phyloP scores from a whole-genome alignment of 345 rosid genomes.

The Limnanthes douglasii region DNA sequence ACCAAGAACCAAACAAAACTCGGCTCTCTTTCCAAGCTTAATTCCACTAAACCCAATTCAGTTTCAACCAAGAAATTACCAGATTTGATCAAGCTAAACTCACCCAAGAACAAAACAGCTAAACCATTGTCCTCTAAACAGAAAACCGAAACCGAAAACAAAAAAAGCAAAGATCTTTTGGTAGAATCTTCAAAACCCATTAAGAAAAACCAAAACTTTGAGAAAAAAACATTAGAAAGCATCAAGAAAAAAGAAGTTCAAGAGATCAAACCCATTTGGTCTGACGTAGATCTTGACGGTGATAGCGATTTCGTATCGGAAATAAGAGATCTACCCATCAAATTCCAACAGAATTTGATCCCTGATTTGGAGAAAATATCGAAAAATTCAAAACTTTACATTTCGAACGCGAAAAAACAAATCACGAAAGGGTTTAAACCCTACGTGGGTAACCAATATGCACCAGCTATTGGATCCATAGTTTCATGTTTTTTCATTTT shows the following conservation, averaged over 20 bases:
- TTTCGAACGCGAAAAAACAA: constrained; percentile 64
- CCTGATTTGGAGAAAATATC: constrained; percentile 87
- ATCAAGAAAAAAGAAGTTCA: too few species aligned
- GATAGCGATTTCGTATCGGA: constrained; percentile 48
- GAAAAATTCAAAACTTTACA: constrained; percentile 52
- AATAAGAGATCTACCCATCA: constrained; percentile 64
- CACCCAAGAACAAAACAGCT: constrained; percentile 47
- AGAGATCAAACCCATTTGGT: constrained; percentile 30
- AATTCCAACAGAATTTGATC: constrained; percentile 52
- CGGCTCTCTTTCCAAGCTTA: constrained; percentile 21
- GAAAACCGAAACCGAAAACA: constrained; percentile 9
- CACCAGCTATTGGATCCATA: constrained; percentile 51
- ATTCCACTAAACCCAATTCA: constrained; percentile 20
- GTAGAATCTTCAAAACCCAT: constrained; percentile 19
- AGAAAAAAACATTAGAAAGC: too few species aligned
- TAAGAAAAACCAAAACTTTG: constrained; percentile 14
- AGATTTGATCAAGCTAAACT: constrained; percentile 37
- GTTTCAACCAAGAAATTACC: constrained; percentile 21
- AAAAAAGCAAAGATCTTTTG: too few species aligned
- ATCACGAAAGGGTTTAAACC: constrained; percentile 76
- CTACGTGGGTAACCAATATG: constrained; percentile 58
- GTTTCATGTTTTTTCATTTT: constrained; percentile 58
- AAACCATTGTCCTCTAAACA: constrained; percentile 18
- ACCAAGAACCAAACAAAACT: constrained; percentile 41
- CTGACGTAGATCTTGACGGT: constrained; percentile 42